Conservation (phyloP, 1,284 basidiomycete genomes). For the Trametes versicolor region DNA sequence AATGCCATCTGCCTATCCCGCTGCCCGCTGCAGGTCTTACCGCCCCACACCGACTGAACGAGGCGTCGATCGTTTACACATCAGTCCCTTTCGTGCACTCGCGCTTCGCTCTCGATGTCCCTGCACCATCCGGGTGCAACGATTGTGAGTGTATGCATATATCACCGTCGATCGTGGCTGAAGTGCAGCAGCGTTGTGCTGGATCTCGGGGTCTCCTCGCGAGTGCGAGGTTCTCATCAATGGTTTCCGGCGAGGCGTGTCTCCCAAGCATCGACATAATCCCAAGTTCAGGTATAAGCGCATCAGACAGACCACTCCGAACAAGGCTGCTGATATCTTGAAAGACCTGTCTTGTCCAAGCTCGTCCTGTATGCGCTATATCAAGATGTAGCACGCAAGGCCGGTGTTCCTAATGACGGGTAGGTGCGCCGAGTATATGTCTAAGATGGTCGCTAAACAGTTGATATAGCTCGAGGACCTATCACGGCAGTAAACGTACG, state of each 20-base stretch:
- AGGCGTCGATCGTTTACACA: constrained; percentile 67
- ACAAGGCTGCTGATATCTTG: no score
- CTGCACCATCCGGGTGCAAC: constrained; percentile 60
- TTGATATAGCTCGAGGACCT: constrained; percentile 30
- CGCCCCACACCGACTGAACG: constrained; percentile 52
- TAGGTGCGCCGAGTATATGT: neutral
- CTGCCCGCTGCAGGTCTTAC: constrained; percentile 6
- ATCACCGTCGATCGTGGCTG: neutral
- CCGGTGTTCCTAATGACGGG: constrained; percentile 1
- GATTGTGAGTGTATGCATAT: constrained; percentile 58
- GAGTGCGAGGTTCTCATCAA: constrained; percentile 74
- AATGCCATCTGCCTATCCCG: neutral
- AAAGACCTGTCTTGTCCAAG: constrained; percentile 48
- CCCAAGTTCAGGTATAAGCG: constrained; percentile 66
- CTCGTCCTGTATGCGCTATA: constrained; percentile 42
- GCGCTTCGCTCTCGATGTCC: constrained; percentile 49
- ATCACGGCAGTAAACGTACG: constrained; percentile 36
- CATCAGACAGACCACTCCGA: neutral
- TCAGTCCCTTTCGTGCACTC: constrained; percentile 66
- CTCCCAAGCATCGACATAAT: constrained; percentile 71
- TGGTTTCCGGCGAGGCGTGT: constrained; percentile 78
- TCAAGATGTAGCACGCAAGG: constrained; percentile 11
- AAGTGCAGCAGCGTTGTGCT: constrained; percentile 66
- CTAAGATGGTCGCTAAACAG: neutral
- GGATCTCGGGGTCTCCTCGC: constrained; percentile 61